Base-by-base conservation (phyloP, 352 stramenopile genomes). In the Phytophthora syringae region DNA sequence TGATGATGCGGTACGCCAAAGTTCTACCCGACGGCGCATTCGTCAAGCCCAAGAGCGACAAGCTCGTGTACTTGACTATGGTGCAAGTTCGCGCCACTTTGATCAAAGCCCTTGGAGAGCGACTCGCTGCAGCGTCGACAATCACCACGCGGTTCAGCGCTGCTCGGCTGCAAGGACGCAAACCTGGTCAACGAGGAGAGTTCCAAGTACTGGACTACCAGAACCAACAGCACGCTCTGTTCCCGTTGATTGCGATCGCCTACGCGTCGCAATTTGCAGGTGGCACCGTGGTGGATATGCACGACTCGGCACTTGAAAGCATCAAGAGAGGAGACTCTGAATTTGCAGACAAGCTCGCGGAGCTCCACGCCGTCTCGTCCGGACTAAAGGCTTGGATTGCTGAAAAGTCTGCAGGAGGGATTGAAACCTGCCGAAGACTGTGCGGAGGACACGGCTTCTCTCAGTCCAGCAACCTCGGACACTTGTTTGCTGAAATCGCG, bases 51-150 rank as follows among this genome's bases (percentile, higher is more conserved):
- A 76, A 83, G 74, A 86, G 74, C 58, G 76, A 87, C 64, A 87
- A 88, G 60, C 65, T 89, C 21, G 76, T 85, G 40, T 89, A 88
- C 53, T 39, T 88, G 9, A 88, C 79, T 0, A 86, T 84, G 77
- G 67, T 83, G 9, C 50, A 74, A 0, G 61, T 86, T 1, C 72
- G 79, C 2, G 73, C 77, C 12, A 59, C 45, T 7, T 18, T 71
- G 36, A 28, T 71, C n/a, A 18, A 60, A 25, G 25, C n/a, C 5
- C 13, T 68, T 1, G 27, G 34, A 5, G 13, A 18, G 9, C 36
- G 30, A 13, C 34, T 68, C 25, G 60, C 34, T 15, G 48, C 39
- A 4, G 67, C 65, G 0, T 63, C 74, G 7, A 71, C 79, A 5
- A 84, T 87, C 66, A 77, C 76, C 0, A 72, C 70, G 11, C 70